Evolutionary conservation across 2,329 filamentous ascomycete genomes (phyloP).

Genomic region (Penicillium concentricum): DNA sequence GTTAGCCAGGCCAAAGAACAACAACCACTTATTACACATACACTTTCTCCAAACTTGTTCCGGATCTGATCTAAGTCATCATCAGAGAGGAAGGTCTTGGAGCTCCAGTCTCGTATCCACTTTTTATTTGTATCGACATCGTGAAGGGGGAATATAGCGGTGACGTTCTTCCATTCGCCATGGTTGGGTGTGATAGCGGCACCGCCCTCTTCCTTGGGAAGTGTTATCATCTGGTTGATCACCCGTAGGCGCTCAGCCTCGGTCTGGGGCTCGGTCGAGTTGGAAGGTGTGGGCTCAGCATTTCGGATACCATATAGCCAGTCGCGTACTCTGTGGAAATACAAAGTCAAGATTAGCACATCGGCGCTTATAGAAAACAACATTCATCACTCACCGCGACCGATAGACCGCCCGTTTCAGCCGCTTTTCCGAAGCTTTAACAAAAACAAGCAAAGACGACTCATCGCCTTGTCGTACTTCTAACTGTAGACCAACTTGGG

Average conservation of each 20-base stretch:
- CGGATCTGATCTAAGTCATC: slow-evolving; percentile 73
- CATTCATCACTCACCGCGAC: slow-evolving; percentile 57
- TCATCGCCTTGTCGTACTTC: slow-evolving; percentile 81
- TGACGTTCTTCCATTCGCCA: slow-evolving; percentile 71
- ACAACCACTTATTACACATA: slow-evolving; percentile 16
- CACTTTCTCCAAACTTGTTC: slow-evolving; percentile 69
- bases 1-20: neutral
- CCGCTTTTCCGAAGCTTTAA: slow-evolving; percentile 74
- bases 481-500: slow-evolving; percentile 75
- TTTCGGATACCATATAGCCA: slow-evolving; percentile 91
- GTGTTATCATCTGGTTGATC: slow-evolving; percentile 80
- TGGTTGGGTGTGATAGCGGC: slow-evolving; percentile 71
- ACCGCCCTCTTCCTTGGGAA: slow-evolving; percentile 70
- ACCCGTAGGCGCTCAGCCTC: slow-evolving; percentile 87
- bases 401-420: slow-evolving; percentile 81
- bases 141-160: slow-evolving; percentile 76
- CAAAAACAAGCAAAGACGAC: slow-evolving; percentile 77
- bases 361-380: neutral
- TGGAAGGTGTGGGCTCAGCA: slow-evolving; percentile 68
- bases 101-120: slow-evolving; percentile 76
- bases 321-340: slow-evolving; percentile 70
- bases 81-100: slow-evolving; percentile 46
- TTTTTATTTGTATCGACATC: slow-evolving; percentile 72
- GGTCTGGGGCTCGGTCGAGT: slow-evolving; percentile 75
- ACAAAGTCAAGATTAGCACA: neutral